Evolutionary conservation across 2,329 filamentous ascomycete species (phyloP), one percentile per base, ranked within the genome.

Genomic region (Calonectria montana): DNA sequence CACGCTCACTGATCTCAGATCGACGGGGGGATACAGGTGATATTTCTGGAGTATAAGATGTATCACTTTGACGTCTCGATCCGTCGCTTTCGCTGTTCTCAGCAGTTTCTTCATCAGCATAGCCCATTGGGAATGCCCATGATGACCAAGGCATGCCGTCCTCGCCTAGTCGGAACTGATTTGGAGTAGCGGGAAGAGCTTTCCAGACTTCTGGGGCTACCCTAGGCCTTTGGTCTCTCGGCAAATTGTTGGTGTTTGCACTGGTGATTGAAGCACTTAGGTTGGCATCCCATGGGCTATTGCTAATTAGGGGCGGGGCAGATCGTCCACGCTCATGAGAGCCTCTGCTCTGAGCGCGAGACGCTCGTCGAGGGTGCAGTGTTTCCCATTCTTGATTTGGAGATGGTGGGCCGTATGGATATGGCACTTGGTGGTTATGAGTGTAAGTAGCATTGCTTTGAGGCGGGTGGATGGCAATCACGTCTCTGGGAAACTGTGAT

Each of bases 71-170:
- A n/a, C 64, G 55, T 3, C 27, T 25, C 37, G 67, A 65, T 16
- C 13, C 37, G 27, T 48, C 47, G 39, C 71, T 71, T 2, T 67
- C 69, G 2, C 55, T 35, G 12, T 65, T 70, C 13, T 72, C 69
- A 9, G 57, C 31, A 23, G 65, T 47, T 23, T 67, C 57, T 8
- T 73, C 55, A 37, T 70, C 70, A 3, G 70, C 39, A 37, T 74
- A 75, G 15, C 74, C 76, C 74, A 77, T 74, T 7, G 78, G 78
- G n/a, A 75, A 79, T 13, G 69, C 70, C 75, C 76, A 78, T 80
- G 77, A 67, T n/a, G 75, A 85, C 87, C 88, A 89, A 0, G 87
- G 87, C 75, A 88, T 80, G 3, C 81, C 83, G 25, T 86, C 86
- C 62, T 88, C 86, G 10, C 87, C 87, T 1, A 89, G 81, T 15